A percentile compares a stretch with the other conserved stretches of the same genome.
Evolutionary conservation across 108 stramenopile genomes (phyloP).

Genomic region (Skeletonema grethae): DNA sequence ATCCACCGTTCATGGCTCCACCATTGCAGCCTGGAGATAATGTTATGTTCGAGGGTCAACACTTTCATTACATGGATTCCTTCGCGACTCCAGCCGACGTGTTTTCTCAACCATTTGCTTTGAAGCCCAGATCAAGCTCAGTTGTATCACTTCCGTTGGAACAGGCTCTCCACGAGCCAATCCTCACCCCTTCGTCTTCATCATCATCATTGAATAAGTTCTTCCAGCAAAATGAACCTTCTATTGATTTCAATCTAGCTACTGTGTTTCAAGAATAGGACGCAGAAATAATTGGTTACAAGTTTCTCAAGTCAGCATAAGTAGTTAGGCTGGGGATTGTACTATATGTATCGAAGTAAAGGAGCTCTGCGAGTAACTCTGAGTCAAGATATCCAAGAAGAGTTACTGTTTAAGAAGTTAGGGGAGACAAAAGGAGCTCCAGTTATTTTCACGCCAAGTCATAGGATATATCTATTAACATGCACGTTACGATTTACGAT

Average conservation of each 20-base stretch:
- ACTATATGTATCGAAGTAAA: too few species aligned
- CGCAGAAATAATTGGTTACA: not conserved
- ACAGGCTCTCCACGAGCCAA: slow-evolving; percentile 18
- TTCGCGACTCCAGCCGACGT: not conserved
- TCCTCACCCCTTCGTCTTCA: slow-evolving; percentile 30
- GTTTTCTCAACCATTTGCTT: not conserved
- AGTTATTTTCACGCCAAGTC: too few species aligned
- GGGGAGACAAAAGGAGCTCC: too few species aligned
- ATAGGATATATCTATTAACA: too few species aligned
- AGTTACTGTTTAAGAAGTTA: not conserved
- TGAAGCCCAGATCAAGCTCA: slow-evolving; percentile 7
- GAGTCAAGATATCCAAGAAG: not conserved
- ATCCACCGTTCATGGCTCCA: slow-evolving; percentile 1
- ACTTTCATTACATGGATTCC: slow-evolving; percentile 65
- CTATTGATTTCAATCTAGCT: slow-evolving; percentile 10
- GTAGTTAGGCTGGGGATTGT: too few species aligned
- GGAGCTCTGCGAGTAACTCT: too few species aligned
- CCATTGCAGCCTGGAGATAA: slow-evolving; percentile 49
- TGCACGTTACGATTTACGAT: too few species aligned
- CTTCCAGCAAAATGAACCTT: slow-evolving; percentile 5
- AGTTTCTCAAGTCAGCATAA: not conserved
- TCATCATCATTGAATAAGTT: slow-evolving; percentile 19
- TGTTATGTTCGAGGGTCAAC: slow-evolving; percentile 64
- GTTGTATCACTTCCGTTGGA: not conserved
- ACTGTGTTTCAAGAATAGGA: slow-evolving; percentile 14